Evolutionary conservation across 1,284 basidiomycete genomes (phyloP), one percentile per base, ranked within the genome.

Genomic region (Malassezia psittaci): DNA sequence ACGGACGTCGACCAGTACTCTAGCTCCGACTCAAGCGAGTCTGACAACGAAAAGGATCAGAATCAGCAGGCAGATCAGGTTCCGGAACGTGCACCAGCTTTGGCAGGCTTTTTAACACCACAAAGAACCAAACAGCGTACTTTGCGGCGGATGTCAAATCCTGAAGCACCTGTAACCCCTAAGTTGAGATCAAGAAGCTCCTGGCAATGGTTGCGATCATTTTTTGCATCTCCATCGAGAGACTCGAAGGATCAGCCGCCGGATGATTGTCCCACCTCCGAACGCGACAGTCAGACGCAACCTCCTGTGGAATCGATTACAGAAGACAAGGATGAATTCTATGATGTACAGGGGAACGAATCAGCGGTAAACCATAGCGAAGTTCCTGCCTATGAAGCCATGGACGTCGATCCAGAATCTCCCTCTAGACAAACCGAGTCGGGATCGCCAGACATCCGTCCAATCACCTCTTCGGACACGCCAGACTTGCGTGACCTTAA

Each of bases 401-500:
- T 47, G 45, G 45, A 47, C 45, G 7, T 29, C 24, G 24, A 29
- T 29, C 24, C 24, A 29, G 24, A 3, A 4, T 29, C 24, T 29
- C 7, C 24, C 24, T 29, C 24, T 29, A 29, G 7, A 4, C 24
- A 7, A 29, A 29, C 4, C 24, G 24, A 29, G 24, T 29, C 4
- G 24, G 24, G 24, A 29, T 29, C 24, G 24, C 24, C 24, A 29
- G 24, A 29, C 24, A 29, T 29, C 7, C 24, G 24, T 7, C 24
- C 24, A 29, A 29, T 7, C 24, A 29, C 24, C 7, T 29, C 24
- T 29, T 29, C 24, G 7, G 24, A 29, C 7, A 57, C 55, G 5
- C 55, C 55, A 1, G 55, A 57, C 34, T 44, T 57, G 51, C 44
- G 36, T n/a, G 21, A 32, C 9, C 40, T 57, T 2, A 57, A 57